A percentile compares a stretch with the other conserved stretches of the same genome.
Evolutionary conservation across 495 filamentous ascomycete species (phyloP).

Genomic region (Penicillium verhagenii): DNA sequence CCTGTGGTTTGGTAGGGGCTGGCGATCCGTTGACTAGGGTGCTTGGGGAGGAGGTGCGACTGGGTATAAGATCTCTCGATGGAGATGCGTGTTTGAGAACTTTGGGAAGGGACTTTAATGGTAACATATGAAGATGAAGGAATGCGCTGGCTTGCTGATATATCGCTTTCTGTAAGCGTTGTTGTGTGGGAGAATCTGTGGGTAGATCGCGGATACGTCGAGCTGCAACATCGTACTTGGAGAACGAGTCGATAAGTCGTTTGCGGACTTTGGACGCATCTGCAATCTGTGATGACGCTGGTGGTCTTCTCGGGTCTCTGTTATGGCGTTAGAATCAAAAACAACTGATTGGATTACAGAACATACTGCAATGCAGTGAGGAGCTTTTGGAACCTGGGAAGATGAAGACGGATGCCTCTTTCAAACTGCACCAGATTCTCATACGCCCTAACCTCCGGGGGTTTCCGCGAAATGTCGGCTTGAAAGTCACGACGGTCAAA

Average conservation of each 20-base stretch:
- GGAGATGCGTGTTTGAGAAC: constrained; percentile 70
- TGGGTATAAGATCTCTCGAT: constrained; percentile 31
- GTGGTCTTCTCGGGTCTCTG: constrained; percentile 69
- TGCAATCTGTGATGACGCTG: constrained; percentile 69
- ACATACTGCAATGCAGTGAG: constrained; percentile 64
- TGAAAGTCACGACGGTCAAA: constrained; percentile 84
- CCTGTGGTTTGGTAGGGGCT: constrained; percentile 33
- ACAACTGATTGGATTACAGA: background rate
- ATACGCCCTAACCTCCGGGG: constrained; percentile 77
- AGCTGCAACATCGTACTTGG: constrained; percentile 84
- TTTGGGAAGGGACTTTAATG: constrained; percentile 81
- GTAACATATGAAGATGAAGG: constrained; percentile 88
- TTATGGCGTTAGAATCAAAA: constrained; percentile 21
- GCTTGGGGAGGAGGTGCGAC: constrained; percentile 34
- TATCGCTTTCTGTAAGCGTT: constrained; percentile 76
- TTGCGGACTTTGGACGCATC: constrained; percentile 91
- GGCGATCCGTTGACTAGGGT: constrained; percentile 27
- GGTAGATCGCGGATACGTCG: constrained; percentile 79
- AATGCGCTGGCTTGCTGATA: constrained; percentile 82
- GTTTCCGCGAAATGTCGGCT: constrained; percentile 62
- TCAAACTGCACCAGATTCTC: constrained; percentile 89
- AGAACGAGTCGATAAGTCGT: constrained; percentile 85
- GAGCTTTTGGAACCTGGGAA: constrained; percentile 85
- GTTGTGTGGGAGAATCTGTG: constrained; percentile 67
- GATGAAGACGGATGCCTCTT: constrained; percentile 75